These are phyloP conservation scores for Ceratocystiopsis brevicomis DNA, from an alignment of 2,329 filamentous ascomycete species.

Conservation along the genomic window DNA sequence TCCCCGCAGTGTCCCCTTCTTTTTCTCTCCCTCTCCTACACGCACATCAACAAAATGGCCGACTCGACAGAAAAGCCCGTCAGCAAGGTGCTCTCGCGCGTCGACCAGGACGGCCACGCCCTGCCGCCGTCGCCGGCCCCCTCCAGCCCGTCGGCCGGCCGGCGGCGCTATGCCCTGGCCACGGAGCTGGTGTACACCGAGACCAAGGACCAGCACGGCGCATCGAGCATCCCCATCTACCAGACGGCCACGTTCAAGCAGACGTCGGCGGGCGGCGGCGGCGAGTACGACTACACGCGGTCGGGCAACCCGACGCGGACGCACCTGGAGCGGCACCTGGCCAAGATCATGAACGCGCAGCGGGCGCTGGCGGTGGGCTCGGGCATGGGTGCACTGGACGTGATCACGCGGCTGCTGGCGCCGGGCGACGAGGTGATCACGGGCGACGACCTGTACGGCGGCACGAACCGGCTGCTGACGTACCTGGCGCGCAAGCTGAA, in stretches of 20 bases:
- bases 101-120: constrained; percentile 69
- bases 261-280: constrained; percentile 56
- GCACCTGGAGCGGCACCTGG: constrained; percentile 86
- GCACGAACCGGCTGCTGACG: constrained; percentile 81
- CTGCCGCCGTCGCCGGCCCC: constrained; percentile 83
- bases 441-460: constrained; percentile 90
- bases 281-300: constrained; percentile 95
- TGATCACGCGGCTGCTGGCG: constrained; percentile 76
- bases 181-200: constrained; percentile 96
- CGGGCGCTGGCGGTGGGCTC: constrained; percentile 86
- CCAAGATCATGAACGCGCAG: constrained; percentile 95
- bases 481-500: constrained; percentile 78
- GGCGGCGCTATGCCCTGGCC: constrained; percentile 71
- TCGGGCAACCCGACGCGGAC: constrained; percentile 93
- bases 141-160: constrained; percentile 70
- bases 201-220: constrained; percentile 87
- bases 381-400: constrained; percentile 92
- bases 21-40: background rate
- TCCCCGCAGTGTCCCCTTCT: background rate
- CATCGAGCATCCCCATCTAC: constrained; percentile 92
- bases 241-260: constrained; percentile 99
- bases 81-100: constrained; percentile 35
- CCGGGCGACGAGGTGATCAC: constrained; percentile 95
- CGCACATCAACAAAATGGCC: background rate
- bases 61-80: constrained; percentile 17